phyloP scores from a whole-genome alignment of 208 protist genomes.

The Leishmania mexicana region DNA sequence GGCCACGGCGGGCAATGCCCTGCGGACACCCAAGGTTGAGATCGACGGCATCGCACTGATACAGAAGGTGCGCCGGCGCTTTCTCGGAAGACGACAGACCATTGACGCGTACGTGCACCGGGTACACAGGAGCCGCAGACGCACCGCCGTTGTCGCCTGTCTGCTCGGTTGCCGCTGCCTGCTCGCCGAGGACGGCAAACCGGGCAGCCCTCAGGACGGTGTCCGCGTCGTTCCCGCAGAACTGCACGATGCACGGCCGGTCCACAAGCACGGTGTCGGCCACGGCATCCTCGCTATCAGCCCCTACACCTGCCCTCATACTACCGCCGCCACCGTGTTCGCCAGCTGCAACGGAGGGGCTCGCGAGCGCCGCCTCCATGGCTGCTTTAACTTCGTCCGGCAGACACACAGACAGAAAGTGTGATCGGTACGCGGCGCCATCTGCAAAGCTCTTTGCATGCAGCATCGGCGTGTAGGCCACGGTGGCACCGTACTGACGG shows the following conservation, averaged over 20 bases:
- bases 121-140: conserved; percentile 9
- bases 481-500: conserved; percentile 72
- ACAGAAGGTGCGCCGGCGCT: conserved; percentile 17
- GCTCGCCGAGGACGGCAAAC: conserved; percentile 56
- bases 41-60: conserved; percentile 88
- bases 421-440: conserved; percentile 54
- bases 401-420: conserved; percentile 59
- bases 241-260: conserved; percentile 88
- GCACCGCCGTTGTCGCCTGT: background rate
- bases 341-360: background rate
- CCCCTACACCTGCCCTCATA: background rate
- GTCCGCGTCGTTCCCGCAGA: conserved; percentile 78
- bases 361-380: conserved; percentile 3
- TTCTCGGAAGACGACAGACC: background rate
- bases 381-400: conserved; percentile 25
- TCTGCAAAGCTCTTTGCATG: conserved; percentile 69
- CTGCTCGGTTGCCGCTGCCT: background rate
- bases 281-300: background rate
- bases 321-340: too few species aligned
- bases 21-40: conserved; percentile 94
- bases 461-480: conserved; percentile 93
- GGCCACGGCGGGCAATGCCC: conserved; percentile 88
- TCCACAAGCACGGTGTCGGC: conserved; percentile 45
- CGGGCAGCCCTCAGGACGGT: conserved; percentile 65
- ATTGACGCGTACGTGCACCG: conserved; percentile 1